Conservation (phyloP, 352 stramenopile species). For the Phytophthora cactorum region DNA sequence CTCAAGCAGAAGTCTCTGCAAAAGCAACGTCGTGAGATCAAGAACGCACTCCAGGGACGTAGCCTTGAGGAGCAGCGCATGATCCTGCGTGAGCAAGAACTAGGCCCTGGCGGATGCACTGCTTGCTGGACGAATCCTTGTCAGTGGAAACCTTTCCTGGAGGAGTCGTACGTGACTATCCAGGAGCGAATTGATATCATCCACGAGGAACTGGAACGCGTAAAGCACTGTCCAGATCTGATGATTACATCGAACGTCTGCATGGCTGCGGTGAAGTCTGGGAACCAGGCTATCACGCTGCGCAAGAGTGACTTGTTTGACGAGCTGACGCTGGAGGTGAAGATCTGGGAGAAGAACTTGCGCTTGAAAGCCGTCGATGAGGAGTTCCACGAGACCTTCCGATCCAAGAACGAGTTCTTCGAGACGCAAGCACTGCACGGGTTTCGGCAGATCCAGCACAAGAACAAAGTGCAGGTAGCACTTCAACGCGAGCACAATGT, state of each 20-base stretch:
- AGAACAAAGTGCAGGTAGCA: conserved; percentile 74
- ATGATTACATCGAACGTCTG: conserved; percentile 65
- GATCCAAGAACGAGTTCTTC: conserved; percentile 80
- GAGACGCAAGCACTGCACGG: conserved; percentile 92
- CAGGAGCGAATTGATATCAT: conserved; percentile 66
- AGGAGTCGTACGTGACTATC: conserved; percentile 59
- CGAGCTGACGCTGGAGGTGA: conserved; percentile 71
- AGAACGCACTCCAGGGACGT: conserved; percentile 65
- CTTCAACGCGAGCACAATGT: conserved; percentile 89
- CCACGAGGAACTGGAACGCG: conserved; percentile 69
- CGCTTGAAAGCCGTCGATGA: conserved; percentile 85
- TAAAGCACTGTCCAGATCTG: conserved; percentile 63
- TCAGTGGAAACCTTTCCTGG: conserved; percentile 64
- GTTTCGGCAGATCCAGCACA: conserved; percentile 89
- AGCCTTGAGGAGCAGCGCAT: conserved; percentile 72
- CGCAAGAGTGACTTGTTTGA: conserved; percentile 76
- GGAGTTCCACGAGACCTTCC: conserved; percentile 93
- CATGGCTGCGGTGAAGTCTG: conserved; percentile 67
- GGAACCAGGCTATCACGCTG: conserved; percentile 50
- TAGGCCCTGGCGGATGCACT: conserved; percentile 81
- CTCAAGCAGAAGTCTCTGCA: conserved; percentile 69
- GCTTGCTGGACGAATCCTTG: conserved; percentile 82
- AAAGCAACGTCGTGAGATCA: conserved; percentile 79
- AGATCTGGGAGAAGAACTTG: conserved; percentile 74
- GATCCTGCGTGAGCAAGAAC: conserved; percentile 67